Evolutionary conservation across 805 yeast genomes (phyloP), one percentile per base, ranked within the genome.

Genomic region (Candida gorgasii): DNA sequence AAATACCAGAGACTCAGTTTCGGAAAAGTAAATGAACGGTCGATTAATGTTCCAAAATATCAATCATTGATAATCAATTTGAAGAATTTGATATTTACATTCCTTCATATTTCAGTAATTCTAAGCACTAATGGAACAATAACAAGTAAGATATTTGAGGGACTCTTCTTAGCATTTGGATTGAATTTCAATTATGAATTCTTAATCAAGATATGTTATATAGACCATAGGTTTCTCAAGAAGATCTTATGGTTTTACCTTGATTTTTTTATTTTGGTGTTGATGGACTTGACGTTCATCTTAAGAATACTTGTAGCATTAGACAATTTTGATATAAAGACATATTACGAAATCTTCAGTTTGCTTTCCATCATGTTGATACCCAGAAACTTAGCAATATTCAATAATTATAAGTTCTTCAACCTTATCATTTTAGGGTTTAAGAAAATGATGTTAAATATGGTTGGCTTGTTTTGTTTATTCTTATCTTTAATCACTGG

Each of bases 201-300:
- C 45, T 38, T 73, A 13, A 57, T 67, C 36, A 76, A 72, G 40
- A 51, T 75, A 27, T 53, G 57, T 13, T 69, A 67, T 36, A 75
- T 77, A 7, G 78, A 79, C 41, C 64, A 61, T 46, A 62, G 61
- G 27, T 71, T 75, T 15, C 65, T 75, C 45, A 72, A 67, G 39
- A 63, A 73, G 50, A 70, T 78, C 14, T 57, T 78, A n/a, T 78
- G 83, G 83, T 75, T 75, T 31, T 61, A 73, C 45, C 59, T 76
- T 42, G 83, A 78, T 48, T 59, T 73, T 30, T 52, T 64, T 18
- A 64, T 77, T 7, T 55, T 72, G 26, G 36, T 62, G 2, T 55
- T 76, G 13, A 62, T 78, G 8, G 63, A 72, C 32, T 38, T 57
- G 4, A 58, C 67, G 6, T 54, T 69, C 29, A 34, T 61, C 5